Evolutionary conservation across 257 asterid genomes (phyloP).

Genomic region (Buddleja alternifolia): DNA sequence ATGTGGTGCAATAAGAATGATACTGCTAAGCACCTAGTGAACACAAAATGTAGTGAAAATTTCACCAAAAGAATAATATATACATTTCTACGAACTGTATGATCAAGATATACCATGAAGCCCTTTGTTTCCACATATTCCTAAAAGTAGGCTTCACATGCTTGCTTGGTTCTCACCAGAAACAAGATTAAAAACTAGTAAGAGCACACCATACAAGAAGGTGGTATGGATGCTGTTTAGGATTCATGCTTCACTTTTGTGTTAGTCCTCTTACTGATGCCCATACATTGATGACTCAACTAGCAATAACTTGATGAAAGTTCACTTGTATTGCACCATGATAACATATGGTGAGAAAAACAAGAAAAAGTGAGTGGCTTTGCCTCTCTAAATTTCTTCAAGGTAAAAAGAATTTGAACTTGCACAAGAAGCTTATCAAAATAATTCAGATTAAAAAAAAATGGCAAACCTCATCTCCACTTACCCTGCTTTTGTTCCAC

Average conservation of each 20-base stretch:
- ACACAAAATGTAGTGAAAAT: slow-evolving; percentile 6
- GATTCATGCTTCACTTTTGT: not conserved
- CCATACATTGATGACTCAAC: slow-evolving; percentile 6
- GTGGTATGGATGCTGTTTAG: not conserved
- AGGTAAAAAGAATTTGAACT: not conserved
- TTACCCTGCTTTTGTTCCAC: not conserved
- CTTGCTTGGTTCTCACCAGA: slow-evolving; percentile 7
- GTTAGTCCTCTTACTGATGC: not conserved
- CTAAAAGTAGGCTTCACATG: not conserved
- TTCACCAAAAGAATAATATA: not conserved
- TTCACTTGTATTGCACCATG: not conserved
- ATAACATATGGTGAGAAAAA: not conserved
- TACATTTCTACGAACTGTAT: not conserved
- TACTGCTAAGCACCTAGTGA: slow-evolving; percentile 9
- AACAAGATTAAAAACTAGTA: slow-evolving; percentile 6
- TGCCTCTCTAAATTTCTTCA: slow-evolving; percentile 12
- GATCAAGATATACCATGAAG: slow-evolving; percentile 13
- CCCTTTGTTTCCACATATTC: slow-evolving; percentile 16
- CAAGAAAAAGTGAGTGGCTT: not conserved
- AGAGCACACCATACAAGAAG: not conserved
- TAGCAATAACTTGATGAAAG: slow-evolving; percentile 14
- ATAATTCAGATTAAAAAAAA: no score
- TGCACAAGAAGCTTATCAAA: slow-evolving; percentile 5
- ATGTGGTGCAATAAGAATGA: slow-evolving; percentile 16
- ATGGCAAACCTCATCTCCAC: slow-evolving; percentile 14